Conservation (phyloP, 495 filamentous ascomycete species). For the Emericellopsis terricola region DNA sequence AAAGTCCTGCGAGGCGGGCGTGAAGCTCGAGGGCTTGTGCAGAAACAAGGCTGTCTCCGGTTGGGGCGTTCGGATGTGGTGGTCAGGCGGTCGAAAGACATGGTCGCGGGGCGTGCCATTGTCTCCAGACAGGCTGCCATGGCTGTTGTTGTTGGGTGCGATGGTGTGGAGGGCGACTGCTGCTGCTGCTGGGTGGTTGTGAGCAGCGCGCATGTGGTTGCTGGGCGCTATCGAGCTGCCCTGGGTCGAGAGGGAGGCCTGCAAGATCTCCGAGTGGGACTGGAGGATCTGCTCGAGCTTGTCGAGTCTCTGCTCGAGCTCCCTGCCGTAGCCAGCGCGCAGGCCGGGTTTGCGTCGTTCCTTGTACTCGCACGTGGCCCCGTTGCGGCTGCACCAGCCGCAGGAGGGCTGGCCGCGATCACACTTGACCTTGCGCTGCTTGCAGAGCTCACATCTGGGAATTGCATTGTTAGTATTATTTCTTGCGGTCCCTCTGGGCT, state of each 20-base stretch:
- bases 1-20: conserved; percentile 8
- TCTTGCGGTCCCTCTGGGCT: too few relatives aligned
- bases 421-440: conserved; percentile 72
- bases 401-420: conserved; percentile 71
- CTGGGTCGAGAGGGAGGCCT: conserved; percentile 11
- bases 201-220: too few relatives aligned
- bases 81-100: conserved; percentile 18
- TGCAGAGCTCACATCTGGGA: conserved; percentile 59
- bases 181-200: conserved; percentile 21
- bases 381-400: conserved; percentile 75
- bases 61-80: conserved; percentile 31
- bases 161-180: too few relatives aligned
- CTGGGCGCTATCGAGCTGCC: too few relatives aligned
- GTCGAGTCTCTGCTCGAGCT: conserved; percentile 65
- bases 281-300: conserved; percentile 32
- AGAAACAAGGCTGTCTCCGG: conserved; percentile 45
- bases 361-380: conserved; percentile 62
- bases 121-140: conserved; percentile 24
- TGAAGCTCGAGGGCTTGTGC: conserved; percentile 34
- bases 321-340: conserved; percentile 71
- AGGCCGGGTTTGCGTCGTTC: conserved; percentile 74
- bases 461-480: conserved; percentile 1
- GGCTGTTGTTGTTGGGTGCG: conserved; percentile 20
- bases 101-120: conserved; percentile 27
- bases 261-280: conserved; percentile 28